Evolutionary conservation across 371 early-diverging fungal species (phyloP).

Genomic region (Phascolomyces articulosus): DNA sequence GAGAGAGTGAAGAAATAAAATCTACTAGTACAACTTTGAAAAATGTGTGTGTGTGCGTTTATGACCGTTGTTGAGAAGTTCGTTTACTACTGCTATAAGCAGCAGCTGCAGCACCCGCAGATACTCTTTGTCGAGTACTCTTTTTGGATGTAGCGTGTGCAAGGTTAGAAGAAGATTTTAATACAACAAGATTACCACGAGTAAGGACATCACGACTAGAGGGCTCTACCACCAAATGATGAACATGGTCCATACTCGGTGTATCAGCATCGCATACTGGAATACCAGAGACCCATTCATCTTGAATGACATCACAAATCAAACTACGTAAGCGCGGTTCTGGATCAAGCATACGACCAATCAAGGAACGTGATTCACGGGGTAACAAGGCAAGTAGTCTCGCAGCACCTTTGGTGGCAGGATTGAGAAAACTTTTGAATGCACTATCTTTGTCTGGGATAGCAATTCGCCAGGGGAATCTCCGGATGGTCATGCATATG

Average conservation of each 20-base stretch:
- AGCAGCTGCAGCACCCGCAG: not conserved
- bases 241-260: conserved; percentile 36
- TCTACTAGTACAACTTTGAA: no score
- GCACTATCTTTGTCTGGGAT: conserved; percentile 45
- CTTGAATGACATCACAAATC: conserved; percentile 45
- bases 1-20: no score
- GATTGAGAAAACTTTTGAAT: conserved; percentile 41
- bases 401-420: conserved; percentile 36
- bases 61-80: not conserved
- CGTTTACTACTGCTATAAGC: not conserved
- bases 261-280: conserved; percentile 45
- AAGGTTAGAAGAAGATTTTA: conserved; percentile 10
- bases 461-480: conserved; percentile 71
- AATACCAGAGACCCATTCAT: conserved; percentile 59
- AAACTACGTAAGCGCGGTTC: conserved; percentile 53
- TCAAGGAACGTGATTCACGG: conserved; percentile 40
- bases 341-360: conserved; percentile 47
- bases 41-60: no score
- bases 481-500: conserved; percentile 67
- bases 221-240: conserved; percentile 41
- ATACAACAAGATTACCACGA: conserved; percentile 27
- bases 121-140: not conserved
- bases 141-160: not conserved
- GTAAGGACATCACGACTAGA: conserved; percentile 26
- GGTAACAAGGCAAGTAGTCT: conserved; percentile 51